Percentiles rank a stretch among this genome's conserved stretches.
phyloP scores from a whole-genome alignment of 345 rosid genomes.

The Chamaenerion angustifolium region DNA sequence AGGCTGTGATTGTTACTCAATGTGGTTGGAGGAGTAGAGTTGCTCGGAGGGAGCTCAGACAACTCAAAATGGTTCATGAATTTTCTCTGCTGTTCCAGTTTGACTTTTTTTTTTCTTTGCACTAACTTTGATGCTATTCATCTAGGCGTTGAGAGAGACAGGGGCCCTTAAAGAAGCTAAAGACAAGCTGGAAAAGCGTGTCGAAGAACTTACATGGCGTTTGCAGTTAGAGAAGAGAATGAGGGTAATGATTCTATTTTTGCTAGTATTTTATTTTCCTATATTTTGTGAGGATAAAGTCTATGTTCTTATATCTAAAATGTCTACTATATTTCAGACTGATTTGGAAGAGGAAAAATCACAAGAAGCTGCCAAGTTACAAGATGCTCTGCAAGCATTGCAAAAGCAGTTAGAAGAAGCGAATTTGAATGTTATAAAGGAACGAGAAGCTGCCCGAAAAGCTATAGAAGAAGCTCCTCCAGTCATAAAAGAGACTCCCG shows the following conservation, averaged over 20 bases:
- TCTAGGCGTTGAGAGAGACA: conserved; percentile 86
- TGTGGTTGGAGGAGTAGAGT: conserved; percentile 95
- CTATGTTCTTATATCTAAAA: neutral
- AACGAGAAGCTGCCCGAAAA: conserved; percentile 77
- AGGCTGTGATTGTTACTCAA: conserved; percentile 67
- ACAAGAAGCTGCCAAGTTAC: conserved; percentile 78
- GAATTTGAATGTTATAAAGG: conserved; percentile 61
- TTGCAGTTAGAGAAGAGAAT: conserved; percentile 90
- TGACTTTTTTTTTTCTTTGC: neutral
- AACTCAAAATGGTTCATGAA: conserved; percentile 60
- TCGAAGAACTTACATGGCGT: conserved; percentile 96
- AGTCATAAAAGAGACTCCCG: conserved; percentile 89
- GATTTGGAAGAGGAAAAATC: conserved; percentile 91
- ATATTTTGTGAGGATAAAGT: neutral
- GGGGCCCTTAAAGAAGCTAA: conserved; percentile 98
- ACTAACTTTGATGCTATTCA: conserved; percentile 8
- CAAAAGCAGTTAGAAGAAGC: conserved; percentile 83
- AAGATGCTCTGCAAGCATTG: conserved; percentile 66
- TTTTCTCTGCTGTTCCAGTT: neutral
- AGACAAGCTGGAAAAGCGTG: conserved; percentile 97
- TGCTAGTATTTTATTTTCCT: neutral
- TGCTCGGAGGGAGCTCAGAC: conserved; percentile 87
- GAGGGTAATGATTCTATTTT: conserved; percentile 43
- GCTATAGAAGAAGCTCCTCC: conserved; percentile 99
- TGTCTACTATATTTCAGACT: conserved; percentile 26